Evolutionary conservation across 345 rosid species (phyloP), one percentile per base, ranked within the genome.

Genomic region (Durio zibethinus): DNA sequence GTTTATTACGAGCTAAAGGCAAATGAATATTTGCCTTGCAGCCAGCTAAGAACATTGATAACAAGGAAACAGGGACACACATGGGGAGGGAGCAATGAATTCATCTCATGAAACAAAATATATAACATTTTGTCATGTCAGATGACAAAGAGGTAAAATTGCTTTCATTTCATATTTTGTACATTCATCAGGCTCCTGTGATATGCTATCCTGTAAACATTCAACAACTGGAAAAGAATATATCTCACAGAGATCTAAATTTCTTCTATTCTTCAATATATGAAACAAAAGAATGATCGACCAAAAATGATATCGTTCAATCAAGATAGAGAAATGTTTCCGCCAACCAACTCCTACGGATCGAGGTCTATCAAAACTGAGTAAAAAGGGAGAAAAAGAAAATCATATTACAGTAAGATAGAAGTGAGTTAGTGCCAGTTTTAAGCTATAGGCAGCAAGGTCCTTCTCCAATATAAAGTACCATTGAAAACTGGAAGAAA

Each of bases 401-500:
- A 35, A 8, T 18, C 68, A 0, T 16, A 35, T 63, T 20, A 65
- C 70, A 31, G 29, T 43, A 67, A n/a, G n/a, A n/a, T n/a, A n/a
- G n/a, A n/a, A n/a, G n/a, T n/a, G n/a, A n/a, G n/a, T n/a, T n/a
- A n/a, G n/a, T n/a, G n/a, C n/a, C n/a, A n/a, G n/a, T n/a, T n/a
- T n/a, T n/a, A 54, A 54, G 59, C 25, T 54, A 20, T 7, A 9
- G 3, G 29, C 29, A 10, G 43, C 9, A 31, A 29, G 20, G 20
- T 14, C 65, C 36, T 12, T 64, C 80, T 47, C 6, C 10, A 35
- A 15, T 31, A 48, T 35, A 65, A 54, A 48, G 64, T 64, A 38
- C 48, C 47, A 45, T 29, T 59, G 53, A 25, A 54, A 48, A 21
- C 45, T 16, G 50, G 38, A 72, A 65, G 48, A 73, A 81, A 74